Conservation (phyloP, 2,329 filamentous ascomycete genomes). For the Orbilia javanica region DNA sequence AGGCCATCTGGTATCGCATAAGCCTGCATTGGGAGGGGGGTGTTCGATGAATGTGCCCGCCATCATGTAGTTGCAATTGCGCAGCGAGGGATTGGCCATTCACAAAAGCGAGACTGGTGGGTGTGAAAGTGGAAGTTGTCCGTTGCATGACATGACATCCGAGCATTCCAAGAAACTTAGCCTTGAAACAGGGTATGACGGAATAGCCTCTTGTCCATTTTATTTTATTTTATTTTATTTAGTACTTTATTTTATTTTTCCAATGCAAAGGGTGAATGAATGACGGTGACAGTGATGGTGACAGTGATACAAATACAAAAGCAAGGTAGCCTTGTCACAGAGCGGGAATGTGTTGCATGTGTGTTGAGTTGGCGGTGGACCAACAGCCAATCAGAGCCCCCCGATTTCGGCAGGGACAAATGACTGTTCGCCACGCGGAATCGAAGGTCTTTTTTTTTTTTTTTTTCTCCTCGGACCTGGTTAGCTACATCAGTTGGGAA, state of each 20-base stretch:
- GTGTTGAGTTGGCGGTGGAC: constrained; percentile 35
- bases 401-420: constrained; percentile 57
- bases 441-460: background rate
- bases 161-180: constrained; percentile 6
- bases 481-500: background rate
- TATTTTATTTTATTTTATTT: background rate
- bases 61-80: background rate
- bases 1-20: constrained; percentile 52
- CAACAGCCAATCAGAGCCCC: constrained; percentile 23
- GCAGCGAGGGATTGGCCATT: background rate
- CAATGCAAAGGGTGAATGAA: no score
- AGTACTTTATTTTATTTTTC: background rate
- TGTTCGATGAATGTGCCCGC: constrained; percentile 1
- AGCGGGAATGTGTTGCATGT: constrained; percentile 32
- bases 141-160: constrained; percentile 17
- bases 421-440: constrained; percentile 47
- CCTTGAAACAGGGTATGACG: constrained; percentile 7
- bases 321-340: background rate
- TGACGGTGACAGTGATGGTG: background rate
- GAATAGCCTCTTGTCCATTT: background rate
- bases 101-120: background rate
- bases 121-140: constrained; percentile 23
- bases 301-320: background rate
- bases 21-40: background rate
- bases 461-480: background rate